Evolutionary conservation across 176 grass and related monocot species (phyloP), one percentile per base, ranked within the genome.

Genomic region (Oryza punctata): DNA sequence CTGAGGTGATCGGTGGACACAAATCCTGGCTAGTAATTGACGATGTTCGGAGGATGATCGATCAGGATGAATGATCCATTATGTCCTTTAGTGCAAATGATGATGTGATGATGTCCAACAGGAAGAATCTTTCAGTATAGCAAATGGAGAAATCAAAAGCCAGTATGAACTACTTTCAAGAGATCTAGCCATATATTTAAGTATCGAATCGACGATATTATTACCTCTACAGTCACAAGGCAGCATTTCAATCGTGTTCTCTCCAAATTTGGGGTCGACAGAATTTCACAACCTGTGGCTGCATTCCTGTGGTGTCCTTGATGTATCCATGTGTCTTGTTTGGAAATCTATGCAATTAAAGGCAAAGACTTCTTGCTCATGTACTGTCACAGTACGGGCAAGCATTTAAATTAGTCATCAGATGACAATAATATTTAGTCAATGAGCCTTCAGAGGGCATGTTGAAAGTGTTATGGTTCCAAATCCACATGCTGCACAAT

Each of bases 11-110:
- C 13, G 93, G 91, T 23, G 93, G 87, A 15, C 91, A 99, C 80
- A 85, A 93, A 69, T 82, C 96, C 15, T 99, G 93, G 93, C 50
- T 94, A 78, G 93, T 89, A 3, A 86, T 99, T 19, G 89, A 99
- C 12, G 96, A 95, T 26, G 76, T 99, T 57, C 86, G 75, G 30
- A 87, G 57, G 60, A 99, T 99, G 96, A 92, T 99, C 29, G 96
- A 99, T 46, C 81, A 78, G 71, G 91, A 99, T 47, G 90, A 95
- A 72, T 80, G 66, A 86, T 86, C 79, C 27, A 46, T 28, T 7
- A 3, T 37, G 63, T 73, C 33, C 35, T 33, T 84, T 60, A 45
- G 45, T 5, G 15, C 27, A 49, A 12, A 30, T 69, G 21, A 24
- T 69, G 63, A 3, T 14, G 63, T 18, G 28, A 29, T 60, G 57